A percentile compares a stretch with the other conserved stretches of the same genome.
Conservation (phyloP, 2,329 filamentous ascomycete genomes). For the Microcyclospora tardicrescens region DNA sequence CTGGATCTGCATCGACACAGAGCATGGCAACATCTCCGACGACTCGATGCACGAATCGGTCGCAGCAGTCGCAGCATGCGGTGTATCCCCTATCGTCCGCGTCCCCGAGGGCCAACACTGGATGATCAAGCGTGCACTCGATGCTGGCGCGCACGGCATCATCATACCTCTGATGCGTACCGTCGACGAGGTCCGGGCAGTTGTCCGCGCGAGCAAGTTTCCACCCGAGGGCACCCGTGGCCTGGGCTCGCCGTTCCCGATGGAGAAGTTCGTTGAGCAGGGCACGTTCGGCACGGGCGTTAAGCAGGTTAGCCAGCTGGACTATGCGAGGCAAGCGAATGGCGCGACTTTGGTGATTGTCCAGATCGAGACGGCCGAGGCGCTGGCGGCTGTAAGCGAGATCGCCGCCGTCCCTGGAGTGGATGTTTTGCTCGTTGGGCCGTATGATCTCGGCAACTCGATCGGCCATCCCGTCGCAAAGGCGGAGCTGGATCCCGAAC, state of each 20-base stretch:
- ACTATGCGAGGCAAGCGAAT: constrained; percentile 45
- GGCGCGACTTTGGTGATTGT: constrained; percentile 38
- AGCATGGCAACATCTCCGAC: constrained; percentile 43
- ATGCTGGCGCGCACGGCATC: constrained; percentile 47
- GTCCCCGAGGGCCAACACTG: constrained; percentile 46
- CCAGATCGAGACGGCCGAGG: constrained; percentile 34
- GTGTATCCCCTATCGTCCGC: constrained; percentile 29
- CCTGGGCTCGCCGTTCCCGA: constrained; percentile 43
- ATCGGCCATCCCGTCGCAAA: constrained; percentile 41
- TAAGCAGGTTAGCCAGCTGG: constrained; percentile 19
- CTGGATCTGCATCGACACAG: constrained; percentile 23
- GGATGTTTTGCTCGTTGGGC: constrained; percentile 41
- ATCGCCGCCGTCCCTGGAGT: constrained; percentile 42
- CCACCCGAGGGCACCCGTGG: constrained; percentile 42
- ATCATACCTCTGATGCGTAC: constrained; percentile 37
- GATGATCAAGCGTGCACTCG: constrained; percentile 51
- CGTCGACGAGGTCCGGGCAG: constrained; percentile 38
- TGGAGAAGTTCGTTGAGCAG: constrained; percentile 19
- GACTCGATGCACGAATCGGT: constrained; percentile 44
- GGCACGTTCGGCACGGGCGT: too few relatives aligned
- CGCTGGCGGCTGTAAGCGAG: constrained; percentile 30
- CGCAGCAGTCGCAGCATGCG: constrained; percentile 32
- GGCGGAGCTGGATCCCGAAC: constrained; percentile 33
- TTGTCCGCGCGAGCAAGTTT: constrained; percentile 43
- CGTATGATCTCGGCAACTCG: constrained; percentile 45